Percentiles rank a stretch among this genome's conserved stretches.
These are phyloP conservation scores for Paraurostyla sp. DNA, from an alignment of 73 alveolate species.

Conservation along the genomic window DNA sequence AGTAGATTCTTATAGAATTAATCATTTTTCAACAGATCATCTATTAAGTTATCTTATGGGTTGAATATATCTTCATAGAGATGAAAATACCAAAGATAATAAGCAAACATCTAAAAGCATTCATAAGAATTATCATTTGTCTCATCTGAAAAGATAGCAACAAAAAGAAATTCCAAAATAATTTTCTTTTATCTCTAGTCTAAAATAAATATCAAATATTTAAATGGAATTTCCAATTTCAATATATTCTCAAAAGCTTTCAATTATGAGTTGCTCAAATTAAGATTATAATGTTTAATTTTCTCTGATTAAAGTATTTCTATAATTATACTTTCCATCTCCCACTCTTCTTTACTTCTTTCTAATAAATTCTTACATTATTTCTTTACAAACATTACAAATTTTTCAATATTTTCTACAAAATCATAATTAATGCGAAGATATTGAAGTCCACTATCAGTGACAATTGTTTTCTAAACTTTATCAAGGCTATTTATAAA, in stretches of 20 bases:
- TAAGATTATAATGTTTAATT: neutral
- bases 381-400: neutral
- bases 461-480: neutral
- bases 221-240: constrained; percentile 7
- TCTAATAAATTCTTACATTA: neutral
- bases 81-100: constrained; percentile 40
- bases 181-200: constrained; percentile 18
- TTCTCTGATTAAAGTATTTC: constrained; percentile 15
- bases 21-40: too few species aligned
- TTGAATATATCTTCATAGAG: constrained; percentile 9
- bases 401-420: neutral
- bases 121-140: constrained; percentile 25
- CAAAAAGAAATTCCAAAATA: constrained; percentile 9
- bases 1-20: neutral
- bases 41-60: too few species aligned
- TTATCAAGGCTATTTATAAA: neutral
- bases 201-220: neutral
- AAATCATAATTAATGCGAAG: neutral
- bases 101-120: neutral
- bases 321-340: constrained; percentile 22
- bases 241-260: constrained; percentile 6
- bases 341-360: constrained; percentile 29
- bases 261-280: neutral
- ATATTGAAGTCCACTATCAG: neutral
- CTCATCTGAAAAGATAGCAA: constrained; percentile 28